A percentile compares a stretch with the other conserved stretches of the same genome.
These are phyloP conservation scores for Paragyromitra xinjiangensis DNA, from an alignment of 495 filamentous ascomycete species.

Conservation along the genomic window DNA sequence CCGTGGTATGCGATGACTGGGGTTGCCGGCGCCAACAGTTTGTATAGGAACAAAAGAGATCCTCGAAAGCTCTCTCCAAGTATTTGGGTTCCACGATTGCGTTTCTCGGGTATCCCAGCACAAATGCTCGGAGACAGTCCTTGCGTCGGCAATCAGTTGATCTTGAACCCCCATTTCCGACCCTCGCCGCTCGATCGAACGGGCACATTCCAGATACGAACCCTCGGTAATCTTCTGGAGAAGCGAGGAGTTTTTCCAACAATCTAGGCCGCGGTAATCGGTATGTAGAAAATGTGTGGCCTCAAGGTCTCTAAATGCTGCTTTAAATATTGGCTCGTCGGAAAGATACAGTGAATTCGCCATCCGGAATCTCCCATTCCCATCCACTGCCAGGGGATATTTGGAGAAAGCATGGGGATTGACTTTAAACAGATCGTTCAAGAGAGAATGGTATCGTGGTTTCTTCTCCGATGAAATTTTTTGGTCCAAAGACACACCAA, in stretches of 20 bases:
- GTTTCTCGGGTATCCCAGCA: constrained; percentile 32
- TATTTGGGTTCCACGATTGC: neutral
- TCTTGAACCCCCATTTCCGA: neutral
- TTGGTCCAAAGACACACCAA: neutral
- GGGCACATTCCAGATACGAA: constrained; percentile 22
- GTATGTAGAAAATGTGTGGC: constrained; percentile 33
- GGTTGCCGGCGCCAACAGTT: neutral
- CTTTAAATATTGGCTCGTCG: constrained; percentile 15
- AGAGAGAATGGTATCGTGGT: neutral
- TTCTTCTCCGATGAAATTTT: neutral
- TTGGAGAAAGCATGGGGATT: neutral
- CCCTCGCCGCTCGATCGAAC: constrained; percentile 17
- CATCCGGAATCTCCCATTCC: constrained; percentile 29
- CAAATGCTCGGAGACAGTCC: constrained; percentile 26
- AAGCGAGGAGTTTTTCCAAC: constrained; percentile 10
- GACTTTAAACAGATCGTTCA: neutral
- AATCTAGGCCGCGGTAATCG: neutral
- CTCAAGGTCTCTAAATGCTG: constrained; percentile 36
- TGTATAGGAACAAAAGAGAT: constrained; percentile 32
- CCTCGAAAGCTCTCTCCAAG: constrained; percentile 9
- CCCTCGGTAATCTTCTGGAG: neutral
- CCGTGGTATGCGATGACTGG: neutral
- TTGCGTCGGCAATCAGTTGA: constrained; percentile 1
- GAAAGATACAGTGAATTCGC: constrained; percentile 22
- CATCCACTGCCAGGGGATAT: constrained; percentile 33